Evolutionary conservation across 2,329 filamentous ascomycete genomes (phyloP), one percentile per base, ranked within the genome.

Genomic region (Ophiostoma piceae): DNA sequence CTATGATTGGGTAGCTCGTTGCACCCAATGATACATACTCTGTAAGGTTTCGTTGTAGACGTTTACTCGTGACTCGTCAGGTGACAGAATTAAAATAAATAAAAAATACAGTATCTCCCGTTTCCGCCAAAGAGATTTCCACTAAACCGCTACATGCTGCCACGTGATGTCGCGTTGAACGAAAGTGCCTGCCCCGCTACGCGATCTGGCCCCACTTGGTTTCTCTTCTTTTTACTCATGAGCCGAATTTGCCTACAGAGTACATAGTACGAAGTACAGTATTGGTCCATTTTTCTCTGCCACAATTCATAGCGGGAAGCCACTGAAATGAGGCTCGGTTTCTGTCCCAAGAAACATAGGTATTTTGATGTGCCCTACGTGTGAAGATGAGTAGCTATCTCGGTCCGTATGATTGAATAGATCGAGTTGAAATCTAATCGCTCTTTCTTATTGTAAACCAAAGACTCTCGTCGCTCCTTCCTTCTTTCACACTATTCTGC

Each of bases 121-220:
- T n/a, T n/a, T 2, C 26, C 26, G 26, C 26, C 26, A 29, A 29
- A 29, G 1, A 29, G 26, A 29, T 29, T 29, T 29, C 26, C 26
- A 29, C 26, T 29, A 29, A 29, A 29, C 26, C 26, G 26, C 26
- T 29, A 29, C 26, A 29, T 29, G 2, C 26, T 29, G 26, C 39
- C 69, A 71, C 67, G 69, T 71, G 69, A 71, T 68, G 62, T 71
- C 69, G 69, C 69, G 69, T 71, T 68, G 51, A n/a, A 66, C 35
- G 29, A 37, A 35, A 22, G 12, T n/a, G 32, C 19, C 62, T 65
- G 66, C 22, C 69, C 60, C 67, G 67, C 66, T 54, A 66, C 69
- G 69, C 69, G 60, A 70, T 29, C 67, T 5, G 35, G 11, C 5
- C 54, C 47, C 60, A 35, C 64, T 67, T 26, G 51, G 12, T 37